Conservation (phyloP, 805 yeast species). For the Candida oleophila region DNA sequence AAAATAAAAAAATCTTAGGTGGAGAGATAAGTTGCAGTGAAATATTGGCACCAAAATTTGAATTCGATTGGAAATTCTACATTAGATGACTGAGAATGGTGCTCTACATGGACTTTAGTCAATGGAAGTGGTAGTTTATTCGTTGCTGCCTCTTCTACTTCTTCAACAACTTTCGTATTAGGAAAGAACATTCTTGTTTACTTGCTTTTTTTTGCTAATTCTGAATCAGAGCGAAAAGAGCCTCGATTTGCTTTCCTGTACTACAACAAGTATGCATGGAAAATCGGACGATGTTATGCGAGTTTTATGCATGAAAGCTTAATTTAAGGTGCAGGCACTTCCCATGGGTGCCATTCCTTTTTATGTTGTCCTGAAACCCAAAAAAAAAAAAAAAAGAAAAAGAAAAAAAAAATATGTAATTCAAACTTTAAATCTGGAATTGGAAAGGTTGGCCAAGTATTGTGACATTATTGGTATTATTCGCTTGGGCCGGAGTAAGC, state of each 20-base stretch:
- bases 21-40: too few species aligned
- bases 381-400: too few species aligned
- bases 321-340: not conserved
- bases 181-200: not conserved
- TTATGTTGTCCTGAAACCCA: not conserved
- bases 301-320: slow-evolving; percentile 2
- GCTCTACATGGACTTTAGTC: too few species aligned
- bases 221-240: not conserved
- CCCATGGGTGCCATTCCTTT: not conserved
- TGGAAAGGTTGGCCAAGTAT: not conserved
- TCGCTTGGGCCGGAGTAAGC: not conserved
- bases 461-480: not conserved
- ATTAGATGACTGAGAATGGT: too few species aligned
- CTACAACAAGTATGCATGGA: slow-evolving; percentile 1
- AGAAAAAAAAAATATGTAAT: too few species aligned
- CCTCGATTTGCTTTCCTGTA: not conserved
- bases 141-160: too few species aligned
- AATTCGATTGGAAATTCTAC: too few species aligned
- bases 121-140: too few species aligned
- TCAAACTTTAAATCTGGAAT: too few species aligned
- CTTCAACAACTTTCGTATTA: too few species aligned
- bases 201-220: not conserved
- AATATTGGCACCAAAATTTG: too few species aligned
- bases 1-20: not conserved
- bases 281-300: slow-evolving; percentile 5